These are phyloP conservation scores for Phytophthora macrochlamydospora DNA, from an alignment of 352 stramenopile genomes.

Conservation along the genomic window DNA sequence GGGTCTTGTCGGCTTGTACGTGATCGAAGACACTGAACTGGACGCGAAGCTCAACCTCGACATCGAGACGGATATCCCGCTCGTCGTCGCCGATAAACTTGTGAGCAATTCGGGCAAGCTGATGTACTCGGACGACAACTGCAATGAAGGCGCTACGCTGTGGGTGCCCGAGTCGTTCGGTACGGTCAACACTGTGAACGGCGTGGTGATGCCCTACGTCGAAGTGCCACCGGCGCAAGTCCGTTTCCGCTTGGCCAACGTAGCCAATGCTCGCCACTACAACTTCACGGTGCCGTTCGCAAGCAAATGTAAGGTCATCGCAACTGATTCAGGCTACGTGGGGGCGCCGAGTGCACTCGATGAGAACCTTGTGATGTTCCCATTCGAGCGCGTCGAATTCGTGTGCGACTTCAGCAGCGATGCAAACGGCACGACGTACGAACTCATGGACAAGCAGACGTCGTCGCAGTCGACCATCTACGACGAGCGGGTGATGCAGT, in stretches of 20 bases:
- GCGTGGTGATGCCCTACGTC: conserved; percentile 72
- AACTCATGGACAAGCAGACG: conserved; percentile 52
- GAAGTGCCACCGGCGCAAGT: conserved; percentile 64
- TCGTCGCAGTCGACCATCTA: conserved; percentile 50
- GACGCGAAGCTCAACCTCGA: conserved; percentile 61
- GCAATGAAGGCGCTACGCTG: conserved; percentile 37
- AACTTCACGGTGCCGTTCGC: conserved; percentile 77
- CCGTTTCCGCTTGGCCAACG: conserved; percentile 51
- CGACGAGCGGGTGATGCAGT: conserved; percentile 54
- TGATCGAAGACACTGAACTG: conserved; percentile 53
- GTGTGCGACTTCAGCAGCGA: conserved; percentile 61
- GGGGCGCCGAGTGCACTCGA: conserved; percentile 26
- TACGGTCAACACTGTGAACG: conserved; percentile 68
- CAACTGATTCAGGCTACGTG: conserved; percentile 71
- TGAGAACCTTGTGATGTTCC: conserved; percentile 42
- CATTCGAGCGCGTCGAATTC: conserved; percentile 64
- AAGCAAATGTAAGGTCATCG: conserved; percentile 62
- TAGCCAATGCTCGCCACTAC: conserved; percentile 73
- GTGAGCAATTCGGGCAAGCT: conserved; percentile 57
- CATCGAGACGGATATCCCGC: conserved; percentile 61
- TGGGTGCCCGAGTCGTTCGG: conserved; percentile 75
- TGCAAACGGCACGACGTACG: conserved; percentile 47
- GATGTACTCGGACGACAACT: conserved; percentile 77
- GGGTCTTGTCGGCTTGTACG: conserved; percentile 63
- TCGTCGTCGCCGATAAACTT: conserved; percentile 56